phyloP scores from a whole-genome alignment of 2,329 filamentous ascomycete genomes.

The Colletotrichum orchidophilum region DNA sequence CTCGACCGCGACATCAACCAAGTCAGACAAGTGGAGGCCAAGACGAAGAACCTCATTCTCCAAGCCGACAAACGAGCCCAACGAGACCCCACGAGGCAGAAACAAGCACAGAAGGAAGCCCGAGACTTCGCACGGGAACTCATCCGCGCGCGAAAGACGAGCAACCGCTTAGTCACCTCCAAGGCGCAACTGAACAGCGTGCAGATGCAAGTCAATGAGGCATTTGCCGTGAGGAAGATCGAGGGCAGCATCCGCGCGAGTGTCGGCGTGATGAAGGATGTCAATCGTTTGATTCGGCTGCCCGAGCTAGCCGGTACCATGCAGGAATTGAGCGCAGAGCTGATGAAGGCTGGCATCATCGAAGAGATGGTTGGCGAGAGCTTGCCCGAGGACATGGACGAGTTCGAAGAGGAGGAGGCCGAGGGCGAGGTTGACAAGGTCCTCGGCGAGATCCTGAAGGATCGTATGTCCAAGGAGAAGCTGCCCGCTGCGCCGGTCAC shows the following conservation, averaged over 20 bases:
- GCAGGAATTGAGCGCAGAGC: slow-evolving; percentile 84
- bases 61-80: slow-evolving; percentile 84
- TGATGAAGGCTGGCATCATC: slow-evolving; percentile 95
- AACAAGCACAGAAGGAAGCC: slow-evolving; percentile 83
- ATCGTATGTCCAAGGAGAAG: slow-evolving; percentile 73
- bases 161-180: slow-evolving; percentile 78
- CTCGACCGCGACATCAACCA: slow-evolving; percentile 90
- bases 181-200: slow-evolving; percentile 94
- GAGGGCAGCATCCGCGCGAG: slow-evolving; percentile 88
- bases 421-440: slow-evolving; percentile 91
- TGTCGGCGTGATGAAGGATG: slow-evolving; percentile 96
- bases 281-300: slow-evolving; percentile 84
- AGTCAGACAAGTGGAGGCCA: slow-evolving; percentile 81
- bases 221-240: slow-evolving; percentile 94
- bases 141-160: slow-evolving; percentile 81
- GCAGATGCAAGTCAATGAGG: slow-evolving; percentile 97
- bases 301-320: slow-evolving; percentile 91
- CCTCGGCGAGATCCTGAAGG: slow-evolving; percentile 88
- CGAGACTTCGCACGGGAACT: slow-evolving; percentile 91
- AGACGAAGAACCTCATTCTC: slow-evolving; percentile 86
- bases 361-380: slow-evolving; percentile 96
- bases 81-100: slow-evolving; percentile 79
- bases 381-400: slow-evolving; percentile 78
- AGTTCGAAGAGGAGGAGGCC: slow-evolving; percentile 76
- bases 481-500: slow-evolving; percentile 64